Percentiles rank a stretch among this genome's conserved stretches.
Evolutionary conservation across 768 basidiomycete genomes (phyloP).

Genomic region (Rickenella mellea): DNA sequence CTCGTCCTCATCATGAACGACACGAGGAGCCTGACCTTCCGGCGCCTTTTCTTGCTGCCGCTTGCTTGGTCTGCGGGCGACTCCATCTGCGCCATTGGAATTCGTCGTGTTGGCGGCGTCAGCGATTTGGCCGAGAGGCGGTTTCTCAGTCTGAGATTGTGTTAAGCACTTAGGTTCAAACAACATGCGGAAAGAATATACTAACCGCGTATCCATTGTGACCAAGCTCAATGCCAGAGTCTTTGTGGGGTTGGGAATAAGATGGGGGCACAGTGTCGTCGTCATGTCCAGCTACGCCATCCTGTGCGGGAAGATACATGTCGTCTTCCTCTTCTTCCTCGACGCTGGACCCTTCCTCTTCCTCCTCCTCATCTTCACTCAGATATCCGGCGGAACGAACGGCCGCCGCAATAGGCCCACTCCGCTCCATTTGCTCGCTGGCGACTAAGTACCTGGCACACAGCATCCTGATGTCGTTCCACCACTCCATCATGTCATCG

Average conservation of each 20-base stretch:
- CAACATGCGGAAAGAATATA: constrained; percentile 7
- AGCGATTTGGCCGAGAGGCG: constrained; percentile 19
- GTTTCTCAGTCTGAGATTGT: constrained; percentile 36
- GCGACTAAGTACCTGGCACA: constrained; percentile 92
- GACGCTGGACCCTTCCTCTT: constrained; percentile 50
- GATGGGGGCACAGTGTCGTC: constrained; percentile 51
- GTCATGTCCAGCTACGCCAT: constrained; percentile 24
- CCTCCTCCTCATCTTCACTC: constrained; percentile 66
- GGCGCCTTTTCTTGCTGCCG: constrained; percentile 71
- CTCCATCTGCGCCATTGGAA: constrained; percentile 19
- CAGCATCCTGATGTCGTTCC: constrained; percentile 94
- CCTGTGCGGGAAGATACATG: constrained; percentile 38
- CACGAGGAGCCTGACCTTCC: constrained; percentile 37
- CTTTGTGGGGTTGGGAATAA: constrained; percentile 42
- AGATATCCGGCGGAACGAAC: constrained; percentile 83
- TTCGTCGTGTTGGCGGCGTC: constrained; percentile 13
- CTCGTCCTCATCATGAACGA: constrained; percentile 8
- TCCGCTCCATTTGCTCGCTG: constrained; percentile 85
- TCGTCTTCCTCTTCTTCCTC: constrained; percentile 43
- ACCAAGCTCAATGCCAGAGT: constrained; percentile 28
- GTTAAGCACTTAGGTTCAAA: constrained; percentile 1
- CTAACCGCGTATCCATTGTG: constrained; percentile 59
- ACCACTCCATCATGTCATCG: constrained; percentile 99
- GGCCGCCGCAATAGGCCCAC: constrained; percentile 86
- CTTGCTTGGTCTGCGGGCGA: constrained; percentile 38